A percentile compares a stretch with the other conserved stretches of the same genome.
These are phyloP conservation scores for Acrasis kona DNA, from an alignment of 78 protist species.

Conservation along the genomic window DNA sequence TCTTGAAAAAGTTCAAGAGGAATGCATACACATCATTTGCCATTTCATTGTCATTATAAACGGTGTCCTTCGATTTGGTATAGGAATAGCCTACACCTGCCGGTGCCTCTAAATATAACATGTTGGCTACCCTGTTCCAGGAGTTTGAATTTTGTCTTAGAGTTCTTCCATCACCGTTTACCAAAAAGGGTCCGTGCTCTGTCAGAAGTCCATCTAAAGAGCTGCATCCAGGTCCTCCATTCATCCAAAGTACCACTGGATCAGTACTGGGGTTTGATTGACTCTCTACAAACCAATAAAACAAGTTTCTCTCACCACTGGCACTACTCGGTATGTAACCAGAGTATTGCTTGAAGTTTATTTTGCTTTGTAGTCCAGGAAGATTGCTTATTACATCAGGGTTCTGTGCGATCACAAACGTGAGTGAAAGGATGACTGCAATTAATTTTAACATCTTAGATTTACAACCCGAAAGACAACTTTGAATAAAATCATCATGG, in stretches of 20 bases:
- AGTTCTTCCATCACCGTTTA: not conserved
- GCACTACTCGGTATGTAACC: too few relatives aligned
- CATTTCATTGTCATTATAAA: constrained; percentile 7
- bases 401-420: too few relatives aligned
- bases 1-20: constrained; percentile 20
- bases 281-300: not conserved
- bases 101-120: constrained; percentile 45
- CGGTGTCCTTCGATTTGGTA: not conserved
- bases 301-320: too few relatives aligned
- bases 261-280: not conserved
- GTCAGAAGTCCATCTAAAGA: constrained; percentile 17
- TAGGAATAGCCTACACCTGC: constrained; percentile 57
- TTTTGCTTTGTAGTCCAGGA: too few relatives aligned
- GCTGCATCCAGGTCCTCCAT: constrained; percentile 40
- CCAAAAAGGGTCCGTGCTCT: constrained; percentile 27
- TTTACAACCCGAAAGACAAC: too few relatives aligned
- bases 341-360: too few relatives aligned
- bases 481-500: too few relatives aligned
- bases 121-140: constrained; percentile 38
- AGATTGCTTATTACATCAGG: too few relatives aligned
- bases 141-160: constrained; percentile 18
- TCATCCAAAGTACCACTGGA: constrained; percentile 21
- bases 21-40: constrained; percentile 45
- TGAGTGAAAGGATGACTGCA: too few relatives aligned
- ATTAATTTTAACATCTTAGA: too few relatives aligned